Evolutionary conservation across 345 rosid genomes (phyloP).

Genomic region (Adansonia digitata): DNA sequence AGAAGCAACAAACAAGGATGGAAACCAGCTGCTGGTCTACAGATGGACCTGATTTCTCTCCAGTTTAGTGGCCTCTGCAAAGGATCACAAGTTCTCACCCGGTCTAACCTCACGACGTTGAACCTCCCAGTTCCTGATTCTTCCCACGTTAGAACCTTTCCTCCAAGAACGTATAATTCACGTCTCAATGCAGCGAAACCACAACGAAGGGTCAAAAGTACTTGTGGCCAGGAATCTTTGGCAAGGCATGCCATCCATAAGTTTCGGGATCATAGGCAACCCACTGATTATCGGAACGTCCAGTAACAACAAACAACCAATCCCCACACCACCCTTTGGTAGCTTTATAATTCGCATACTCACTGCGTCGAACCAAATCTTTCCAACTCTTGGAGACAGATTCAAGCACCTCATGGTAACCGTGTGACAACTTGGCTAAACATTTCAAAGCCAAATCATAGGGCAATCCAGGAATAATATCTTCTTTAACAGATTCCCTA

Average conservation of each 20-base stretch:
- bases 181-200: too few relatives aligned
- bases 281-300: slow-evolving; percentile 61
- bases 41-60: slow-evolving; percentile 64
- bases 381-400: too few relatives aligned
- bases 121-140: slow-evolving; percentile 63
- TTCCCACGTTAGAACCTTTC: slow-evolving; percentile 81
- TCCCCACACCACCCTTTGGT: too few relatives aligned
- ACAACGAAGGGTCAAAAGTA: slow-evolving; percentile 48
- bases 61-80: too few relatives aligned
- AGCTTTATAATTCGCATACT: slow-evolving; percentile 50
- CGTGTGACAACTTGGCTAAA: too few relatives aligned
- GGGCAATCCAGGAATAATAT: slow-evolving; percentile 62
- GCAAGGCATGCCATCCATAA: too few relatives aligned
- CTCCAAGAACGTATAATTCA: too few relatives aligned
- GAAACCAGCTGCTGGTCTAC: slow-evolving; percentile 53
- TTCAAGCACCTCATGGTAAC: too few relatives aligned
- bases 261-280: slow-evolving; percentile 81
- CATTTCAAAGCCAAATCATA: too few relatives aligned
- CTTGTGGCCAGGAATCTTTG: slow-evolving; percentile 33
- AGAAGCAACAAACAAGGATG: slow-evolving; percentile 64
- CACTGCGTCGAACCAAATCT: slow-evolving; percentile 48
- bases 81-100: too few relatives aligned
- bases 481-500: slow-evolving; percentile 35
- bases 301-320: too few relatives aligned
- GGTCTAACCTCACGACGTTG: too few relatives aligned